Conservation (phyloP, 1,284 basidiomycete species). For the Cutaneotrichosporon curvatum region DNA sequence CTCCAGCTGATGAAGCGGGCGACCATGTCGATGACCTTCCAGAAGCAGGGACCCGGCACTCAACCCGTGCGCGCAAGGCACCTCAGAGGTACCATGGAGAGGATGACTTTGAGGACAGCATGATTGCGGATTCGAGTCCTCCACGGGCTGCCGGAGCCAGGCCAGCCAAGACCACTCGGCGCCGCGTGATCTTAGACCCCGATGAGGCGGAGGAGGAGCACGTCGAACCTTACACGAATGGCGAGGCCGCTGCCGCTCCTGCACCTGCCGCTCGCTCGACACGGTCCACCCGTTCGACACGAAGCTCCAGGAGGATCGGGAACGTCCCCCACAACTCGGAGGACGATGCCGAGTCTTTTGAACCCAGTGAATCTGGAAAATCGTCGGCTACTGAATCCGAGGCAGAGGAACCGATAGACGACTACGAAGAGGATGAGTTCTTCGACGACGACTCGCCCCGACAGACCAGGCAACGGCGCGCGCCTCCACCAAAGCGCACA, state of each 20-base stretch:
- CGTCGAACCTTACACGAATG: constrained; percentile 3
- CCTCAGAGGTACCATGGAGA: constrained; percentile 37
- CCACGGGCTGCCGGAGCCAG: constrained; percentile 3
- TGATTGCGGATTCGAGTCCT: constrained; percentile 15
- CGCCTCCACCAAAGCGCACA: constrained; percentile 3
- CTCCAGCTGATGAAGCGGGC: constrained; percentile 6
- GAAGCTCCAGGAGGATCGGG: background rate
- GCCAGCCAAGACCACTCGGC: constrained; percentile 19
- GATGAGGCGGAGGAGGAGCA: constrained; percentile 36
- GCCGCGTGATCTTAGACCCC: constrained; percentile 20
- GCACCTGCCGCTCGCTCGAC: background rate
- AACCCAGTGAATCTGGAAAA: constrained; percentile 23
- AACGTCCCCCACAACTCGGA: constrained; percentile 5
- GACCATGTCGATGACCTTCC: too few relatives aligned
- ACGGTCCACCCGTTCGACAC: too few relatives aligned
- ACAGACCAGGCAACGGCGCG: constrained; percentile 3
- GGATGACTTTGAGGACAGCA: constrained; percentile 30
- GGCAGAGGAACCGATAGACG: constrained; percentile 18
- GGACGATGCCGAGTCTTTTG: constrained; percentile 32
- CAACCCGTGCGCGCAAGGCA: constrained; percentile 45
- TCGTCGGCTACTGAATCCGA: constrained; percentile 16
- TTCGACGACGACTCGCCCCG: constrained; percentile 1
- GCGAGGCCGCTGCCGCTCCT: background rate
- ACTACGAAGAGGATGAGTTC: constrained; percentile 17
- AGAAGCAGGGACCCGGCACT: constrained; percentile 32